phyloP scores from a whole-genome alignment of 2,329 filamentous ascomycete genomes.

The Lecanicillium sp. region DNA sequence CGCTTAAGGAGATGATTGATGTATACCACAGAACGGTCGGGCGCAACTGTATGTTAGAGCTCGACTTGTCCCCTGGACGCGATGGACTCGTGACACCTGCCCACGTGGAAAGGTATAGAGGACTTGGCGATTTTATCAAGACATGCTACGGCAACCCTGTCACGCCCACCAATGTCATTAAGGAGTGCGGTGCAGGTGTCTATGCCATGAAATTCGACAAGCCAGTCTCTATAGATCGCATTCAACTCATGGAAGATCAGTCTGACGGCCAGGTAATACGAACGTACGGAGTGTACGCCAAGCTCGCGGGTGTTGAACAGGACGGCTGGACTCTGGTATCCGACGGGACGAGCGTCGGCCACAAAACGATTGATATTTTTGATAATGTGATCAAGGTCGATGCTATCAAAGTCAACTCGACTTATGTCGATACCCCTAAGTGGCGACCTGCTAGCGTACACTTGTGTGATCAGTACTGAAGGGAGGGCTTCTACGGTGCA shows the following conservation, averaged over 20 bases:
- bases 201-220: slow-evolving; percentile 10
- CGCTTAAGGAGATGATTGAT: slow-evolving; percentile 15
- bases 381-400: slow-evolving; percentile 11
- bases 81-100: slow-evolving; percentile 15
- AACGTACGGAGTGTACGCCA: slow-evolving; percentile 15
- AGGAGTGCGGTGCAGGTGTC: not conserved
- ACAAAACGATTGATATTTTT: slow-evolving; percentile 18
- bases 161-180: slow-evolving; percentile 1
- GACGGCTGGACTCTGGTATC: slow-evolving; percentile 14
- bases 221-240: slow-evolving; percentile 13
- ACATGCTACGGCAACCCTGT: slow-evolving; percentile 5
- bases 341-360: slow-evolving; percentile 17
- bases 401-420: slow-evolving; percentile 15
- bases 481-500: too few species aligned
- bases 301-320: slow-evolving; percentile 5
- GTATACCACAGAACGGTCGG: slow-evolving; percentile 18
- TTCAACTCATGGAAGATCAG: slow-evolving; percentile 19
- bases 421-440: slow-evolving; percentile 15
- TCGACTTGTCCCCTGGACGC: slow-evolving; percentile 16
- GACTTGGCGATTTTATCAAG: slow-evolving; percentile 16
- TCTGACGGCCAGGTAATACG: slow-evolving; percentile 17
- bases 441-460: slow-evolving; percentile 16
- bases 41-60: slow-evolving; percentile 17
- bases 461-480: slow-evolving; percentile 11
- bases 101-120: slow-evolving; percentile 16